Percentiles rank a stretch among this genome's conserved stretches.
Evolutionary conservation across 768 basidiomycete species (phyloP).

Genomic region (Lactarius psammicola): DNA sequence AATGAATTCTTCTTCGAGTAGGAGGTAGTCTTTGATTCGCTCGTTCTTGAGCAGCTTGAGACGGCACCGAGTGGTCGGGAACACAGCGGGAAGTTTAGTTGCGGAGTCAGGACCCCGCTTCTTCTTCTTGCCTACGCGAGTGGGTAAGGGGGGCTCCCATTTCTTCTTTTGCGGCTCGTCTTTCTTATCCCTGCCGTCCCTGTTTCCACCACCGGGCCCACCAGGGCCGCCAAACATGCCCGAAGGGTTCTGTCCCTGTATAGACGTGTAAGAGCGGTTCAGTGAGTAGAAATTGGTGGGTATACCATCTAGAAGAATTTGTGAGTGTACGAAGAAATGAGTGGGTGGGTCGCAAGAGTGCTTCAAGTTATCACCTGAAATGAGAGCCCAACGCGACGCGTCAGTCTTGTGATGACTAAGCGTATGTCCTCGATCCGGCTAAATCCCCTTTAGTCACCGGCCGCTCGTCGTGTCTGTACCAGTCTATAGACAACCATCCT

Average conservation of each 20-base stretch:
- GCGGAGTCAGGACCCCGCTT: conserved; percentile 86
- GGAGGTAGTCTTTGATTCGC: conserved; percentile 95
- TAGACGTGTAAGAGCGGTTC: not conserved
- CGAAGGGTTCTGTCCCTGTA: conserved; percentile 75
- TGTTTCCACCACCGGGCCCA: conserved; percentile 32
- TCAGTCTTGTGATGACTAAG: conserved; percentile 33
- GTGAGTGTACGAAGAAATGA: conserved; percentile 5
- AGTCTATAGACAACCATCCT: not conserved
- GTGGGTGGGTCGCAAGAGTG: conserved; percentile 17
- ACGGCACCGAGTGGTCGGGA: conserved; percentile 92
- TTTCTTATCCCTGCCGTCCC: conserved; percentile 38
- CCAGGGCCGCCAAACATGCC: conserved; percentile 43
- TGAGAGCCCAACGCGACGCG: conserved; percentile 36
- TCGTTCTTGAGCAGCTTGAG: conserved; percentile 95
- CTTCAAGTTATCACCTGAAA: conserved; percentile 19
- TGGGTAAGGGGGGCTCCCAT: conserved; percentile 98
- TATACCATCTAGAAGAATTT: conserved; percentile 19
- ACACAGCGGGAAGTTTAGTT: conserved; percentile 89
- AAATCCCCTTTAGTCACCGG: not conserved
- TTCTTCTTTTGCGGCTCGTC: conserved; percentile 78
- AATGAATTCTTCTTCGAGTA: conserved; percentile 94
- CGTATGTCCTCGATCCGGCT: conserved; percentile 4
- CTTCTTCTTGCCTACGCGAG: conserved; percentile 97
- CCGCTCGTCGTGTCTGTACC: not conserved
- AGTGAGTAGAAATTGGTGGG: conserved; percentile 17